A percentile compares a stretch with the other conserved stretches of the same genome.
phyloP scores from a whole-genome alignment of 176 grass and related monocot genomes.

The Ananas comosus region DNA sequence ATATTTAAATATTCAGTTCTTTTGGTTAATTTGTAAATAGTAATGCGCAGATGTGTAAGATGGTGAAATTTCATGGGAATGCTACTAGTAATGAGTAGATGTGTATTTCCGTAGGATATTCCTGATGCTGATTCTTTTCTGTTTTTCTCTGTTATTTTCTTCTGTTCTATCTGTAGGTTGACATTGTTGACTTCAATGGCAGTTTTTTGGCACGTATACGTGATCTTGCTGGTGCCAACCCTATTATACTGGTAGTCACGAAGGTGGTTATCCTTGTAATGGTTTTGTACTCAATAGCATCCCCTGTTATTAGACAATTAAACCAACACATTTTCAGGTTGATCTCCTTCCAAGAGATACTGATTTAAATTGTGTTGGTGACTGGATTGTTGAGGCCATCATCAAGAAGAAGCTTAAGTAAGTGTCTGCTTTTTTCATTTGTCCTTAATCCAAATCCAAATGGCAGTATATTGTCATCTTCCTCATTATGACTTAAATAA shows the following conservation, averaged over 20 bases:
- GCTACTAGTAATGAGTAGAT: background rate
- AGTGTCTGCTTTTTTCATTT: background rate
- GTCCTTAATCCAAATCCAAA: background rate
- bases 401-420: slow-evolving; percentile 90
- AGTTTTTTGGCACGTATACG: slow-evolving; percentile 77
- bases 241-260: slow-evolving; percentile 85
- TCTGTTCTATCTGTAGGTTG: slow-evolving; percentile 41
- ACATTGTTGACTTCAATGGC: slow-evolving; percentile 95
- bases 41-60: background rate
- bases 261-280: slow-evolving; percentile 37
- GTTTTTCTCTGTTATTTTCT: background rate
- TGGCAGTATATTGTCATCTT: background rate
- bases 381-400: slow-evolving; percentile 85
- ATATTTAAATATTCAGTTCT: background rate
- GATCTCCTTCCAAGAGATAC: slow-evolving; percentile 88
- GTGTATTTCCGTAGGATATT: background rate
- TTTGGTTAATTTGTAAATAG: background rate
- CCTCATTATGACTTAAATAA: background rate
- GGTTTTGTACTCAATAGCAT: background rate
- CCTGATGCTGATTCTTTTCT: background rate
- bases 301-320: background rate
- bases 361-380: slow-evolving; percentile 73
- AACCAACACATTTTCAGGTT: slow-evolving; percentile 28
- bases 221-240: slow-evolving; percentile 77
- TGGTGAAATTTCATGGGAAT: background rate